phyloP scores from a whole-genome alignment of 768 basidiomycete species.

The Auricularia sp. region DNA sequence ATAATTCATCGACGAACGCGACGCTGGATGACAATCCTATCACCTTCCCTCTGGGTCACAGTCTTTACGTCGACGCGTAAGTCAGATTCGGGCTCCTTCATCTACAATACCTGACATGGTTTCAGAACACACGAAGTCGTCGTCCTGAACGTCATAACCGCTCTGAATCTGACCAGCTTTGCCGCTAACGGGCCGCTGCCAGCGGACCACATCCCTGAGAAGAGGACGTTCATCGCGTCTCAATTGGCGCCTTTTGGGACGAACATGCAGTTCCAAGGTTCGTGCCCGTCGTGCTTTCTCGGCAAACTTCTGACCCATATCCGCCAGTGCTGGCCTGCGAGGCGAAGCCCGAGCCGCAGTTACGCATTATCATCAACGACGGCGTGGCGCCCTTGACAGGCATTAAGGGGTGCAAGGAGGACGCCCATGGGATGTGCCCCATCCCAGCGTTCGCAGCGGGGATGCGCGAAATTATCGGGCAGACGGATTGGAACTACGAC shows the following conservation, averaged over 20 bases:
- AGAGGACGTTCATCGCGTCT: slow-evolving; percentile 22
- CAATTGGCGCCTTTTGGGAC: slow-evolving; percentile 31
- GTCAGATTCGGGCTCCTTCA: background rate
- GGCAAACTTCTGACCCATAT: background rate
- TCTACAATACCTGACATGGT: background rate
- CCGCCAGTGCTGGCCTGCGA: slow-evolving; percentile 19
- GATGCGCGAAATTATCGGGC: slow-evolving; percentile 18
- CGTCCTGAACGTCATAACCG: slow-evolving; percentile 76
- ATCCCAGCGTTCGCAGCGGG: slow-evolving; percentile 22
- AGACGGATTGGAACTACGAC: slow-evolving; percentile 25
- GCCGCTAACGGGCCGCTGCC: slow-evolving; percentile 67
- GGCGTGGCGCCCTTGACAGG: slow-evolving; percentile 23
- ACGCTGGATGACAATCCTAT: slow-evolving; percentile 60
- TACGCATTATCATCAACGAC: slow-evolving; percentile 25
- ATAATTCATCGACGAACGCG: slow-evolving; percentile 78
- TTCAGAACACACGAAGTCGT: slow-evolving; percentile 76
- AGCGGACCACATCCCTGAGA: slow-evolving; percentile 52
- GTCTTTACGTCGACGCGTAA: slow-evolving; percentile 69
- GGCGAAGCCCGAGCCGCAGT: slow-evolving; percentile 20
- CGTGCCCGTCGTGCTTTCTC: slow-evolving; percentile 13
- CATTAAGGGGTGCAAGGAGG: slow-evolving; percentile 21
- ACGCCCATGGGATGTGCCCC: slow-evolving; percentile 25
- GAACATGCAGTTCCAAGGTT: slow-evolving; percentile 65
- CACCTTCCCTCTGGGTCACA: slow-evolving; percentile 62
- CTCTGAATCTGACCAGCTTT: slow-evolving; percentile 71